Conservation (phyloP, 805 yeast genomes). For the Candida insectorum region DNA sequence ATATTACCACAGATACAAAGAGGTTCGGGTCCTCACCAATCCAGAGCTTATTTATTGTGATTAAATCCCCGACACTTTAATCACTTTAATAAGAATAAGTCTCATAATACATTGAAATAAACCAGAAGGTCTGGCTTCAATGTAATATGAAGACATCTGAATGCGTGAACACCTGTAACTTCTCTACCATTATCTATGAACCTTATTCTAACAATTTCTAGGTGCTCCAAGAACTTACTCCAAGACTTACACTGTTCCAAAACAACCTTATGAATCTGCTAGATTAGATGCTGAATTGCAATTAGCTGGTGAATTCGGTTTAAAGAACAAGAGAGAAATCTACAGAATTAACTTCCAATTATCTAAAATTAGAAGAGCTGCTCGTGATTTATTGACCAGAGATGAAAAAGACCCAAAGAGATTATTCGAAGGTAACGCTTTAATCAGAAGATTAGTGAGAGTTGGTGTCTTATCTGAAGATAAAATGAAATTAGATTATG, state of each 20-base stretch:
- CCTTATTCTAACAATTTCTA: conserved; percentile 28
- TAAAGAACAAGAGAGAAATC: conserved; percentile 99
- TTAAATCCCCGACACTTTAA: conserved; percentile 92
- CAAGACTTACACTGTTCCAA: conserved; percentile 99
- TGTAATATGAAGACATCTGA: too few species aligned
- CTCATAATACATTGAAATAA: conserved; percentile 11
- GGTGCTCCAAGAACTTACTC: conserved; percentile 99
- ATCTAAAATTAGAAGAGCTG: conserved; percentile 99
- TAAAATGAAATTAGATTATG: conserved; percentile 99
- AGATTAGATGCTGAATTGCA: conserved; percentile 99
- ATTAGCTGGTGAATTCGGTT: conserved; percentile 99
- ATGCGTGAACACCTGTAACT: too few species aligned
- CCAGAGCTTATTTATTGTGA: conserved; percentile 35
- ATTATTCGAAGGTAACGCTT: conserved; percentile 99
- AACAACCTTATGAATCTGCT: conserved; percentile 98
- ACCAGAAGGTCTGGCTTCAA: too few species aligned
- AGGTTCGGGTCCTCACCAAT: conserved; percentile 72
- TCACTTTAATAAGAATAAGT: conserved; percentile 32
- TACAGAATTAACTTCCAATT: conserved; percentile 99
- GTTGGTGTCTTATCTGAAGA: conserved; percentile 98
- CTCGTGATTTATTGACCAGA: conserved; percentile 99
- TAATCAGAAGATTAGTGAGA: conserved; percentile 99
- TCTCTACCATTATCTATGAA: too few species aligned
- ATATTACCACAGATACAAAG: conserved; percentile 18
- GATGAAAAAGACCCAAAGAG: conserved; percentile 99